These are phyloP conservation scores for Petasospora rhodanensis DNA, from an alignment of 1,139 yeast species.

Conservation along the genomic window DNA sequence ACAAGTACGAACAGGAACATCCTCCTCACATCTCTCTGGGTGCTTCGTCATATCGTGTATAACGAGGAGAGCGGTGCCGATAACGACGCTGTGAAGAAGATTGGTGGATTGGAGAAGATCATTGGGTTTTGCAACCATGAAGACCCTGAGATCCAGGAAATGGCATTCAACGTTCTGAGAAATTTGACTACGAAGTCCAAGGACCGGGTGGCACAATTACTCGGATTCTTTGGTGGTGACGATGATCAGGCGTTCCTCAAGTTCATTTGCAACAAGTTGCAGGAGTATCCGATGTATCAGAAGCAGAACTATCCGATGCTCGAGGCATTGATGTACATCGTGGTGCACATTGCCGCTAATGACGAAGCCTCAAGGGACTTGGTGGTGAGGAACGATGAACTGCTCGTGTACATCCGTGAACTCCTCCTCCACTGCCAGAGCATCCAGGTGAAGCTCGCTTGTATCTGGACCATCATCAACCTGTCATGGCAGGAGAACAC, in stretches of 20 bases:
- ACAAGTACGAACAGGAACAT: conserved; percentile 31
- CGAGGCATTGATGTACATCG: conserved; percentile 45
- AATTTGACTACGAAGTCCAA: conserved; percentile 69
- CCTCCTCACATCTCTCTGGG: conserved; percentile 48
- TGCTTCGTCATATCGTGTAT: conserved; percentile 50
- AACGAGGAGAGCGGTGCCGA: conserved; percentile 29
- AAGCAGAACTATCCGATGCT: conserved; percentile 33
- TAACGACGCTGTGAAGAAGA: conserved; percentile 22
- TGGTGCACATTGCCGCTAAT: conserved; percentile 57
- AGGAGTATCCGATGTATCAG: conserved; percentile 21
- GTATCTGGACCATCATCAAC: conserved; percentile 57
- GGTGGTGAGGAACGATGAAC: conserved; percentile 37
- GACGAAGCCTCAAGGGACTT: conserved; percentile 43
- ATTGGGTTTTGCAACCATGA: conserved; percentile 39
- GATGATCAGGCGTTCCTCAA: conserved; percentile 25
- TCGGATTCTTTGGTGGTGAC: conserved; percentile 31
- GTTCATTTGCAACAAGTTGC: conserved; percentile 27
- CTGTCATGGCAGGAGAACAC: conserved; percentile 46
- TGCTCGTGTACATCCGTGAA: conserved; percentile 36
- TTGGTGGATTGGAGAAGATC: conserved; percentile 46
- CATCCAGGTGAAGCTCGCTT: conserved; percentile 44
- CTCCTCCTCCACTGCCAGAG: conserved; percentile 33
- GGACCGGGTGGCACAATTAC: conserved; percentile 40
- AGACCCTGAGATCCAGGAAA: conserved; percentile 56
- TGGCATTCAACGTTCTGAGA: conserved; percentile 67